Evolutionary conservation across 352 stramenopile species (phyloP), one percentile per base, ranked within the genome.

Genomic region (Hyaloperonospora brassicae): DNA sequence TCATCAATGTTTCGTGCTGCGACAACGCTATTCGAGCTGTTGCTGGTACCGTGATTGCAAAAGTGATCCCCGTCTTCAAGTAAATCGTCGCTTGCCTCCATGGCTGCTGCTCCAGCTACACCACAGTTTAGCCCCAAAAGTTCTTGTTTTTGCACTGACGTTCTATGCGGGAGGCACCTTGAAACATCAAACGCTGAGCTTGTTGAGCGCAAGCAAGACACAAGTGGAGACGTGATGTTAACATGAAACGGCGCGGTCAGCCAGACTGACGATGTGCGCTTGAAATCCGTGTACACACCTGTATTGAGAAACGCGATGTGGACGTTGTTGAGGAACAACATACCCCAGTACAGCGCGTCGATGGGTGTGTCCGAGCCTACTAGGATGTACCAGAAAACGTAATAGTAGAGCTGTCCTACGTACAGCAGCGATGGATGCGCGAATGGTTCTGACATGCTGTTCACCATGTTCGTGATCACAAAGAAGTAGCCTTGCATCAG

Each of bases 231-330:
- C 1, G 70, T 67, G 36, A 79, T 59, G 52, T 67, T 68, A 39
- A 57, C 52, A 13, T 72, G 63, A n/a, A 80, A 50, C 7, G 79
- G 68, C 30, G 79, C 48, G 12, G 66, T 56, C 13, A 74, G 42
- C 61, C 76, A 86, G 0, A 61, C 66, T 5, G 68, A 70, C 3
- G 78, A 87, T 12, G 71, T 73, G 27, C 75, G 71, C 57, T 86
- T 87, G 23, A 93, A 79, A 54, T 93, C 84, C 7, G 81, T 83
- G 63, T 93, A 93, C 41, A 93, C 66, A 13, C 84, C 84, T 14
- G 84, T 93, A 54, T 93, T 93, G 24, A 90, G 64, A 39, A 93
- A 78, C n/a, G 82, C 81, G 38, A 93, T 90, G 46, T 93, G 84
- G 14, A 93, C 59, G 41, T 92, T 92, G 63, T 89, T 93, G 12